Percentiles rank a stretch among this genome's conserved stretches.
Conservation (phyloP, 2,329 filamentous ascomycete genomes). For the Erysiphe pulchra region DNA sequence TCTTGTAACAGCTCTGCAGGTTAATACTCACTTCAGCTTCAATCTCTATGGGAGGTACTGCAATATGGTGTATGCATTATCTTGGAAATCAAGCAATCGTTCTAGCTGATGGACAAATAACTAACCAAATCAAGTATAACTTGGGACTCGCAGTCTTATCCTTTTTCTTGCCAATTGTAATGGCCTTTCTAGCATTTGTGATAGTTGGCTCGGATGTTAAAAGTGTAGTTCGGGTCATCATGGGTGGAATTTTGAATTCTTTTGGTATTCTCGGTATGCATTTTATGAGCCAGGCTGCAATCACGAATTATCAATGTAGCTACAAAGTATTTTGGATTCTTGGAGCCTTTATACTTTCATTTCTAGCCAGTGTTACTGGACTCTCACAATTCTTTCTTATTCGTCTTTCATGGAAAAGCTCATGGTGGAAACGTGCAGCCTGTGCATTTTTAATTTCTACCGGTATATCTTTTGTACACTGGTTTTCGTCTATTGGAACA, state of each 20-base stretch:
- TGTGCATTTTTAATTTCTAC: constrained; percentile 43
- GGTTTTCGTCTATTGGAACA: constrained; percentile 51
- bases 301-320: constrained; percentile 45
- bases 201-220: constrained; percentile 22
- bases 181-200: constrained; percentile 42
- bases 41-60: constrained; percentile 46
- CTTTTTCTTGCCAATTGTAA: constrained; percentile 54
- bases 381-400: constrained; percentile 57
- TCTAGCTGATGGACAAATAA: constrained; percentile 32
- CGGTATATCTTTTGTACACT: constrained; percentile 71
- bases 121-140: constrained; percentile 51
- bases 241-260: constrained; percentile 45
- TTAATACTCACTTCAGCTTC: constrained; percentile 36
- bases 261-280: constrained; percentile 65
- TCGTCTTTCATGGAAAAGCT: constrained; percentile 49
- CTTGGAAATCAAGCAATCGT: constrained; percentile 60
- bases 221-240: constrained; percentile 26
- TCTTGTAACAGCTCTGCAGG: constrained; percentile 15
- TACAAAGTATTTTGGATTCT: constrained; percentile 32
- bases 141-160: constrained; percentile 47
- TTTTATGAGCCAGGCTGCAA: constrained; percentile 65
- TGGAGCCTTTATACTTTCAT: constrained; percentile 45
- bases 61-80: constrained; percentile 61
- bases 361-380: constrained; percentile 42
- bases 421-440: constrained; percentile 46